These are phyloP conservation scores for Citeromyces hawaiiensis DNA, from an alignment of 1,139 yeast species.

Conservation along the genomic window DNA sequence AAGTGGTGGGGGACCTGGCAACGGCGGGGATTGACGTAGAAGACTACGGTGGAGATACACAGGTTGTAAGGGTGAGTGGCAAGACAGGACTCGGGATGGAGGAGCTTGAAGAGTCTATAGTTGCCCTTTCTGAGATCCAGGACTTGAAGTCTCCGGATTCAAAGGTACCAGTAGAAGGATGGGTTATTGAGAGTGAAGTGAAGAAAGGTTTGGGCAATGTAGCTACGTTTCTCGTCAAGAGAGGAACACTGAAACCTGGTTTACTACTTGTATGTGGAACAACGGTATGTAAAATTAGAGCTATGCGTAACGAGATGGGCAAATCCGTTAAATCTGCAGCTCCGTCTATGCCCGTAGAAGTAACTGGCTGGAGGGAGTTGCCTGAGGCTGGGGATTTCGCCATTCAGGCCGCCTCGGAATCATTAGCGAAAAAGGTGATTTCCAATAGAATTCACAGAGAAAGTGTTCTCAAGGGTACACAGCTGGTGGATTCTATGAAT, in stretches of 20 bases:
- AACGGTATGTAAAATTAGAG: slow-evolving; percentile 75
- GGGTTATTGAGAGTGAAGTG: slow-evolving; percentile 78
- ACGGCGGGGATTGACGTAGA: slow-evolving; percentile 75
- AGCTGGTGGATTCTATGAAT: slow-evolving; percentile 62
- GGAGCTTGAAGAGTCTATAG: slow-evolving; percentile 77
- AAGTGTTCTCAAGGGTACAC: slow-evolving; percentile 45
- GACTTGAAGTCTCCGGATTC: slow-evolving; percentile 62
- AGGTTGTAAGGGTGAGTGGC: slow-evolving; percentile 80
- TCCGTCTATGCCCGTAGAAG: slow-evolving; percentile 86
- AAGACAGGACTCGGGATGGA: slow-evolving; percentile 73
- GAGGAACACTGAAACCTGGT: slow-evolving; percentile 69
- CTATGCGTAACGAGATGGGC: slow-evolving; percentile 69
- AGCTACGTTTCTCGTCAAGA: slow-evolving; percentile 72
- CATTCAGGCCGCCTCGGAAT: slow-evolving; percentile 63
- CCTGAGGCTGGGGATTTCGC: slow-evolving; percentile 90
- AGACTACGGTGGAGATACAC: slow-evolving; percentile 92
- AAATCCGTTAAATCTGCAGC: slow-evolving; percentile 51
- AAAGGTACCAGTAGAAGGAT: slow-evolving; percentile 59
- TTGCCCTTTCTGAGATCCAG: slow-evolving; percentile 70
- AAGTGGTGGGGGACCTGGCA: slow-evolving; percentile 68
- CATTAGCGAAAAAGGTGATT: slow-evolving; percentile 62
- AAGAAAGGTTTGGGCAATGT: slow-evolving; percentile 77
- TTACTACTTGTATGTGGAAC: slow-evolving; percentile 69
- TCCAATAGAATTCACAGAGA: slow-evolving; percentile 45
- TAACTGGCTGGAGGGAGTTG: slow-evolving; percentile 89